Percentiles rank a stretch among this genome's conserved stretches.
Conservation (phyloP, 2,329 filamentous ascomycete species). For the Juglanconis oblonga region DNA sequence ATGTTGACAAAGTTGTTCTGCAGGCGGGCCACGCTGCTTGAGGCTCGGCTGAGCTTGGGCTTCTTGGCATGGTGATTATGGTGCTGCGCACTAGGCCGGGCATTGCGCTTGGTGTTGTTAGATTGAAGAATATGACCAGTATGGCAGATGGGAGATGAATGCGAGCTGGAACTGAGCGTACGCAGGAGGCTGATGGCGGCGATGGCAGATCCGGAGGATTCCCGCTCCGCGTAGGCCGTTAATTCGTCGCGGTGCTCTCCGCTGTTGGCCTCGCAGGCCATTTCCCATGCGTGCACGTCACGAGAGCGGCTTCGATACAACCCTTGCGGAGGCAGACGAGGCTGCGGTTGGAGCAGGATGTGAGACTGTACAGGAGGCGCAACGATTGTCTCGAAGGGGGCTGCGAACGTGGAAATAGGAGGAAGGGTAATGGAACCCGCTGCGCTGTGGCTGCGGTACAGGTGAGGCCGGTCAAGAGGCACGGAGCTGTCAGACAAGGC, state of each 20-base stretch:
- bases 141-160: constrained; percentile 29
- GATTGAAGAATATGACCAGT: constrained; percentile 39
- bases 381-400: constrained; percentile 28
- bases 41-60: constrained; percentile 57
- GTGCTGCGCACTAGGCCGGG: constrained; percentile 29
- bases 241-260: constrained; percentile 74
- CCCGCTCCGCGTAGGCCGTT: constrained; percentile 72
- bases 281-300: constrained; percentile 87
- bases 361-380: constrained; percentile 15
- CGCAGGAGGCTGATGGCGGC: constrained; percentile 79
- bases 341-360: constrained; percentile 30
- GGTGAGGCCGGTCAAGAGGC: constrained; percentile 47
- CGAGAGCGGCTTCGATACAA: constrained; percentile 72
- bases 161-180: constrained; percentile 59
- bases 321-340: constrained; percentile 45
- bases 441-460: constrained; percentile 71
- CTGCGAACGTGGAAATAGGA: constrained; percentile 51
- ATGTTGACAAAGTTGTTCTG: constrained; percentile 39
- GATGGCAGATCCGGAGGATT: constrained; percentile 74
- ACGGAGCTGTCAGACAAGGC: constrained; percentile 30
- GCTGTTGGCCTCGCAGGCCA: constrained; percentile 77
- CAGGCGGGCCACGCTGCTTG: constrained; percentile 61
- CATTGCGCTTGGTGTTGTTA: constrained; percentile 66
- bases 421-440: constrained; percentile 56
- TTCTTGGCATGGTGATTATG: constrained; percentile 51